Evolutionary conservation across 75 land plant species (phyloP), one percentile per base, ranked within the genome.

Genomic region (Isoetes taiwanensis): DNA sequence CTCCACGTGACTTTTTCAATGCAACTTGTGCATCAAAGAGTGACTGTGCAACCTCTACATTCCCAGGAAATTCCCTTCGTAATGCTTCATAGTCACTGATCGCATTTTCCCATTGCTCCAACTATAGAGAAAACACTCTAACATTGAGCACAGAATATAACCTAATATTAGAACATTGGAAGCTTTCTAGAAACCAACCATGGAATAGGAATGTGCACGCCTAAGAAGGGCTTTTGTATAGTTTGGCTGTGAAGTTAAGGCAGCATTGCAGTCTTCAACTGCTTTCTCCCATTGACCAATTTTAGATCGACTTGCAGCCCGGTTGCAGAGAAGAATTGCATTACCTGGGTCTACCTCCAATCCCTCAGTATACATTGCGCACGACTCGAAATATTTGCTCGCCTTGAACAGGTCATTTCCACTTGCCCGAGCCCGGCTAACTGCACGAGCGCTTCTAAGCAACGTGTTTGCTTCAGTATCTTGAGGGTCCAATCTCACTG

Each of bases 211-310:
- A 64, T 66, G 72, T 12, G 98, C 98, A 28, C 98, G 76, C 11
- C 98, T 74, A 32, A 81, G 75, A 46, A 87, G 83, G 9, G 98
- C 98, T 68, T 93, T 93, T 0, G 62, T 66, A 55, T 93, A 93
- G 53, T 75, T 78, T 3, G 89, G 94, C 43, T 77, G 85, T 21
- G 78, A 68, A 5, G 61, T 62, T 16, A 93, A 64, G 20, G 95
- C 98, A 21, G 77, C 65, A 40, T 81, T 79, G 61, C 96, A 93
- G 46, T 93, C 98, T 56, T 79, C 90, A 19, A 87, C 57, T 23
- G 89, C 75, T 26, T 54, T 61, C 50, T 93, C 98, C 82, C 78
- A 93, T 19, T 75, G 72, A 3, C 81, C 83, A 62, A 84, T 74
- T 69, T 81, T 87, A 21, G 65, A 76, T 56, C 68, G 23, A 39